phyloP scores from a whole-genome alignment of 2,329 filamentous ascomycete species.

The Cercospora sesami region DNA sequence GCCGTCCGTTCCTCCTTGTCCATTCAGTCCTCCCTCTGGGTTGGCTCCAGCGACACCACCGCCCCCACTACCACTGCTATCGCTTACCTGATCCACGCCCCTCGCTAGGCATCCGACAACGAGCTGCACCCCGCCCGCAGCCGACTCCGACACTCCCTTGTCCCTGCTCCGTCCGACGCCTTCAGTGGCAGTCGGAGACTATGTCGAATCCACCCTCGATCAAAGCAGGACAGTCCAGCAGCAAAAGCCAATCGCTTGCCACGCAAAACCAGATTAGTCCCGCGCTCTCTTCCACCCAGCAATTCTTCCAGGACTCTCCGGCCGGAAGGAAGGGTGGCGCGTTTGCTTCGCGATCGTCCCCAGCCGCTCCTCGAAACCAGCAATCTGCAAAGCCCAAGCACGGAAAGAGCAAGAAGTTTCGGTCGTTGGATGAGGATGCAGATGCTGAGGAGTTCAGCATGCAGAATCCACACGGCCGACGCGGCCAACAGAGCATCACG shows the following conservation, averaged over 20 bases:
- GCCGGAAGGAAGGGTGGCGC: slow-evolving; percentile 38
- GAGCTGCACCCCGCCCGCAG: slow-evolving; percentile 5
- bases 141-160: slow-evolving; percentile 1
- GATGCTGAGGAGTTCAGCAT: slow-evolving; percentile 65
- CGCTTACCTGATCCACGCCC: slow-evolving; percentile 10
- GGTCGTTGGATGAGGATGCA: slow-evolving; percentile 73
- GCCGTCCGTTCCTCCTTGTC: slow-evolving; percentile 11
- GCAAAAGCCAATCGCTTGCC: slow-evolving; percentile 41
- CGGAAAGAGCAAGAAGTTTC: slow-evolving; percentile 74
- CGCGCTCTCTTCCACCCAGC: slow-evolving; percentile 46
- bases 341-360: slow-evolving; percentile 19
- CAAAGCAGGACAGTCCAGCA: slow-evolving; percentile 41
- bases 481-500: slow-evolving; percentile 94
- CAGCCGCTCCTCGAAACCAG: slow-evolving; percentile 64
- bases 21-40: slow-evolving; percentile 18
- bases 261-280: slow-evolving; percentile 42
- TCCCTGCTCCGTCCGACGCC: slow-evolving; percentile 22
- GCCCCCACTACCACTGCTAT: slow-evolving; percentile 18
- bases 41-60: slow-evolving; percentile 14
- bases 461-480: slow-evolving; percentile 56
- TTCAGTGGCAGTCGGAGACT: slow-evolving; percentile 28
- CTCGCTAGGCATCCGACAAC: slow-evolving; percentile 14
- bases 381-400: slow-evolving; percentile 80
- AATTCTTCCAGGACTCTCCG: slow-evolving; percentile 47
- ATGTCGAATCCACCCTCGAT: slow-evolving; percentile 49